A percentile compares a stretch with the other conserved stretches of the same genome.
Conservation (phyloP, 140 eudicot species). For the Bidens hawaiensis region DNA sequence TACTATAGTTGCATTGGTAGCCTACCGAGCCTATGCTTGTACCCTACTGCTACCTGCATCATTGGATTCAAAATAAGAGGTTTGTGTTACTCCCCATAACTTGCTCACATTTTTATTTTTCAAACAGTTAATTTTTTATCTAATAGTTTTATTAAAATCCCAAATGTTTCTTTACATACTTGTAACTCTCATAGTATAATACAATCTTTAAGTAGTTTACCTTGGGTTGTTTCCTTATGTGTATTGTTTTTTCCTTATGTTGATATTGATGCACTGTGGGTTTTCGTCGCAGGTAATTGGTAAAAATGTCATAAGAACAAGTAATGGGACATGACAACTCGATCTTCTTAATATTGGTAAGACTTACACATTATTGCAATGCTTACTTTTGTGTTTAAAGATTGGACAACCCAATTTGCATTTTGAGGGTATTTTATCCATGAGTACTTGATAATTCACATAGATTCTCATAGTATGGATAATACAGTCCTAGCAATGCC, state of each 20-base stretch:
- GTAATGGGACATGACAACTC: conserved; percentile 14
- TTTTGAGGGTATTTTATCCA: neutral
- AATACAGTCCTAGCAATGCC: too few relatives aligned
- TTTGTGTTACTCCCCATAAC: conserved; percentile 5
- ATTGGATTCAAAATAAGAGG: conserved; percentile 19
- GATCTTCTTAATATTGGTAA: conserved; percentile 10
- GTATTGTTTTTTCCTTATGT: neutral
- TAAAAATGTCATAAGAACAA: neutral
- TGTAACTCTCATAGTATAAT: too few relatives aligned
- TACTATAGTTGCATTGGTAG: conserved; percentile 67
- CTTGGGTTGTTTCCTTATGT: too few relatives aligned
- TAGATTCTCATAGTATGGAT: conserved; percentile 24
- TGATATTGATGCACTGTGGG: neutral
- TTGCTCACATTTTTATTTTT: conserved; percentile 5
- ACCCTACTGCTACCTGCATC: conserved; percentile 17
- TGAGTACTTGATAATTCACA: conserved; percentile 16
- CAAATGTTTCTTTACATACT: too few relatives aligned
- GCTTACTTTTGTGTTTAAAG: conserved; percentile 10
- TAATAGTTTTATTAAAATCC: neutral
- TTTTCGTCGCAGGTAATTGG: conserved; percentile 4
- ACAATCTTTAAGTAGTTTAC: conserved; percentile 5
- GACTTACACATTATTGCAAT: conserved; percentile 2
- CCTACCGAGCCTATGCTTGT: conserved; percentile 66
- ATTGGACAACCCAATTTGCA: neutral
- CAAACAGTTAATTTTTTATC: neutral